Percentiles rank a stretch among this genome's conserved stretches.
These are phyloP conservation scores for Incumbomyces delicatus DNA, from an alignment of 2,329 filamentous ascomycete species.

Conservation along the genomic window DNA sequence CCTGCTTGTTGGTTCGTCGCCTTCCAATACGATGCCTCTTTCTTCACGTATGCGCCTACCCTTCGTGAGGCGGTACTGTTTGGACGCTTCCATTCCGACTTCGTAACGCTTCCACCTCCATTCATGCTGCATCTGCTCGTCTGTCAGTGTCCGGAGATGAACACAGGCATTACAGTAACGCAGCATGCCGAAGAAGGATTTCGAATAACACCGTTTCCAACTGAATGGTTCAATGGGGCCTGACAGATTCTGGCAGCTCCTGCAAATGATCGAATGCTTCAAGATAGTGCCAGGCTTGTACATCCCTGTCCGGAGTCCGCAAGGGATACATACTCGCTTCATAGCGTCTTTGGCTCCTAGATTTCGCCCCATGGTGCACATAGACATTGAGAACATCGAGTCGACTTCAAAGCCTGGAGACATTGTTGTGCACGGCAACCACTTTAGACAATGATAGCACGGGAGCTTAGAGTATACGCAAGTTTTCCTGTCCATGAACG, in stretches of 20 bases:
- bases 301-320: neutral
- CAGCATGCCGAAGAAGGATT: neutral
- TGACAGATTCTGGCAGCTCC: neutral
- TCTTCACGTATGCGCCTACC: conserved; percentile 2
- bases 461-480: neutral
- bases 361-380: neutral
- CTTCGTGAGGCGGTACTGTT: conserved; percentile 1
- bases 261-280: conserved; percentile 1
- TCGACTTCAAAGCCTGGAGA: neutral
- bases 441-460: conserved; percentile 5
- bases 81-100: neutral
- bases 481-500: neutral
- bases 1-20: neutral
- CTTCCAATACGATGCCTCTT: neutral
- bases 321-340: neutral
- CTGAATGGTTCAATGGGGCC: neutral
- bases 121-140: neutral
- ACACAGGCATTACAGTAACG: neutral
- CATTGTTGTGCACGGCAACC: neutral
- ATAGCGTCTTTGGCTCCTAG: neutral
- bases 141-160: neutral
- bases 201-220: neutral
- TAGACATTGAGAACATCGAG: neutral
- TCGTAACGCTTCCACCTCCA: conserved; percentile 2
- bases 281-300: neutral